Evolutionary conservation across 2,329 filamentous ascomycete genomes (phyloP).

Genomic region (Akanthomyces lecanii): DNA sequence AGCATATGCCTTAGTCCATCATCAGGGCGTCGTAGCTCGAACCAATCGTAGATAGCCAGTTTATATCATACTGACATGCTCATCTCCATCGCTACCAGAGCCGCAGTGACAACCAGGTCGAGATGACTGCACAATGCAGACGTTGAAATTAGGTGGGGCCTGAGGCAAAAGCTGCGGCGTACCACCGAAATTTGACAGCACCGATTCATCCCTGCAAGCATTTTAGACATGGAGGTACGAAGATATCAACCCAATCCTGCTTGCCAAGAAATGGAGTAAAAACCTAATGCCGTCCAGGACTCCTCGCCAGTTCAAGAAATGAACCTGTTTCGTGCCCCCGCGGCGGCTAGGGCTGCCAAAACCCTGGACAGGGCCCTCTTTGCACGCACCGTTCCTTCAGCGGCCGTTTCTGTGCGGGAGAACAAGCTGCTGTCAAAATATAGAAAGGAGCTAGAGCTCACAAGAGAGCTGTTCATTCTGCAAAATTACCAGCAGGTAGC

Average conservation of each 20-base stretch:
- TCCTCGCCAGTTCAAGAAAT: constrained; percentile 35
- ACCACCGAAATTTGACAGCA: constrained; percentile 6
- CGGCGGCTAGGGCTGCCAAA: constrained; percentile 69
- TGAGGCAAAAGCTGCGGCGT: constrained; percentile 8
- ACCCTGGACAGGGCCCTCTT: constrained; percentile 82
- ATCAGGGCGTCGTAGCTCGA: no score
- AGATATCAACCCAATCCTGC: neutral
- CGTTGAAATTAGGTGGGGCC: constrained; percentile 11
- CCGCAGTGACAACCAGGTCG: neutral
- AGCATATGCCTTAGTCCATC: no score
- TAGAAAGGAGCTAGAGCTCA: constrained; percentile 61
- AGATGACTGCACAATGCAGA: neutral
- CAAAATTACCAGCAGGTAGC: constrained; percentile 62
- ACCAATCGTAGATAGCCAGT: no score
- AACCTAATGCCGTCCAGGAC: neutral
- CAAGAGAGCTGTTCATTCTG: constrained; percentile 60
- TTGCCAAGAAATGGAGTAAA: neutral
- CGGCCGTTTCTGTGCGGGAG: constrained; percentile 75
- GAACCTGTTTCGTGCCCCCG: constrained; percentile 69
- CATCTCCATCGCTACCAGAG: neutral
- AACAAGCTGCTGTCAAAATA: constrained; percentile 69
- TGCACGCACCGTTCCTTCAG: constrained; percentile 66
- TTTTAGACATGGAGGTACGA: constrained; percentile 14
- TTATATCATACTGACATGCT: no score
- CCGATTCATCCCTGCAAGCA: constrained; percentile 4